Base-by-base conservation (phyloP, 1,284 basidiomycete species). In the Blastosporella zonata region DNA sequence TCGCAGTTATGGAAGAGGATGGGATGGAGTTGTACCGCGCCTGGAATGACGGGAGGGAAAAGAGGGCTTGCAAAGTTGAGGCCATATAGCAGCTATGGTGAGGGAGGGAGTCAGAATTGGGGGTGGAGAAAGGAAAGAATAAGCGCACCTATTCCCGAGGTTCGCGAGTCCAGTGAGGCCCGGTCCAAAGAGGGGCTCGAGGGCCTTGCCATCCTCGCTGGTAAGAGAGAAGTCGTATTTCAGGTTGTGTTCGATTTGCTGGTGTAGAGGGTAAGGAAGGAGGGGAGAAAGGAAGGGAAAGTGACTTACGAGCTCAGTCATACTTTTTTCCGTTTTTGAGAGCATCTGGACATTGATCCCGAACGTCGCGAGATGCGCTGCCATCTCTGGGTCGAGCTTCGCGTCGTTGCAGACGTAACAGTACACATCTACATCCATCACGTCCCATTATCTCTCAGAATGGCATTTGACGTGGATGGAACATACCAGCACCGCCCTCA, bases 241-340 rank as follows among this genome's bases (percentile, higher is more conserved):
- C 46, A 97, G 74, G 62, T 99, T 99, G 61, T 98, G 94, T 65
- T 97, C 95, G 59, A 98, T 89, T 88, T 98, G 93, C 90, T 92
- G 36, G 17, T 7, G 8, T 37, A 12, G 17, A 22, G n/a, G 3
- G 4, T 13, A 23, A 18, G 34, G 6, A 36, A 18, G n/a, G 27
- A 13, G 13, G 21, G 12, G 12, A 18, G 31, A 43, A 46, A 31
- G 25, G 7, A 27, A 20, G 20, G n/a, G 10, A 36, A 17, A 5
- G 25, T 13, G 21, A 33, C 81, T 53, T 52, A 93, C 92, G 49
- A 99, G 74, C 64, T 99, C 96, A 0, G 95, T 97, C 87, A 97
- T 93, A 46, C 85, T 93, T 71, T 97, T 98, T 65, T 97, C 94
- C 0, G 95, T 99, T 72, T 99, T 99, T 21, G 74, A 85, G 62